Conservation (phyloP, 2,329 filamentous ascomycete genomes). For the Albophoma yamanashiensis region DNA sequence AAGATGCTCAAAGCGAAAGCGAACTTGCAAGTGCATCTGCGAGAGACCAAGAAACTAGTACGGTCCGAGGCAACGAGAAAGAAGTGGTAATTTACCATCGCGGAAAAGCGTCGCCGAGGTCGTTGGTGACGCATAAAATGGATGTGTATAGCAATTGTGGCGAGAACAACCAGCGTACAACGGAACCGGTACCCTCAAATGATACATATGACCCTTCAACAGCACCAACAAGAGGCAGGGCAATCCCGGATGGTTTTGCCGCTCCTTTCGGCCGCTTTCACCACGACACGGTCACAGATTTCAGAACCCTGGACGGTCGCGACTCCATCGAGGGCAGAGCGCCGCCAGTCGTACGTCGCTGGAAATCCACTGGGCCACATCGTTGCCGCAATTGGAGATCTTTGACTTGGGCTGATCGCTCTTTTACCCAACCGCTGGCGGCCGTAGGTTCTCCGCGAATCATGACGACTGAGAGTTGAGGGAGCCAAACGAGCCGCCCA, state of each 20-base stretch:
- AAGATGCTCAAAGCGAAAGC: not conserved
- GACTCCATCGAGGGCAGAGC: not conserved
- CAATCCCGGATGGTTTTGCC: conserved; percentile 7
- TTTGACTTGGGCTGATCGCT: not conserved
- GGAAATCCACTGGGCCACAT: conserved; percentile 3
- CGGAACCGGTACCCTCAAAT: not conserved
- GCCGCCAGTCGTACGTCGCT: not conserved
- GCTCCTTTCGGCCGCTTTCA: conserved; percentile 12
- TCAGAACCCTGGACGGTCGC: not conserved
- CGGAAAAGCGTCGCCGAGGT: not conserved
- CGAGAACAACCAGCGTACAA: not conserved
- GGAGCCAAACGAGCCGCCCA: not conserved
- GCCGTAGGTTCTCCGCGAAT: not conserved
- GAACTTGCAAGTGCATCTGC: not conserved
- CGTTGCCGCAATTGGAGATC: not conserved
- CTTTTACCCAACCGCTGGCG: not conserved
- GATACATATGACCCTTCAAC: not conserved
- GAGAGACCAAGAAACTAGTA: not conserved
- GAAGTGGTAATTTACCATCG: not conserved
- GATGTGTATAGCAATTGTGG: not conserved
- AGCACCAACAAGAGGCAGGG: not conserved
- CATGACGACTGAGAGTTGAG: not conserved
- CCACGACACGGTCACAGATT: not conserved
- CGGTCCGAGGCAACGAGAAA: not conserved
- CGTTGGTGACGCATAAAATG: not conserved